These are phyloP conservation scores for Vigna hirtella DNA, from an alignment of 306 rosid genomes.

Conservation along the genomic window DNA sequence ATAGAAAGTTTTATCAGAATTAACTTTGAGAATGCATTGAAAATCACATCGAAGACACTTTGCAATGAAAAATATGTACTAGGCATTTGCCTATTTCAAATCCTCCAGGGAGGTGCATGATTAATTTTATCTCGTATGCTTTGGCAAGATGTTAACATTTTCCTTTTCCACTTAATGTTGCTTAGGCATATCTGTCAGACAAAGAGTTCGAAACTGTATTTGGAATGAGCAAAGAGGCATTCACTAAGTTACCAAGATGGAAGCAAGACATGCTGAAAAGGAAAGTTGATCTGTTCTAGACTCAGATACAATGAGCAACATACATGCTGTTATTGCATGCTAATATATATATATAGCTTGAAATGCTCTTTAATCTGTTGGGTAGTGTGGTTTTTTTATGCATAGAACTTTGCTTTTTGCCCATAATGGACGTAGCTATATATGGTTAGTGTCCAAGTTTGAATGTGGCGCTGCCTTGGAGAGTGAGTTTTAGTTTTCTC, in stretches of 20 bases:
- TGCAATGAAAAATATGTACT: too few species aligned
- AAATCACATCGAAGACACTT: too few species aligned
- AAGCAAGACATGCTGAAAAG: slow-evolving; percentile 98
- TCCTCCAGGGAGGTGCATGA: too few species aligned
- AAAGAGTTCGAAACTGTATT: slow-evolving; percentile 77
- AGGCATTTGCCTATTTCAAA: too few species aligned
- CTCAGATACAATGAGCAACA: slow-evolving; percentile 41
- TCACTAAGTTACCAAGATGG: slow-evolving; percentile 91
- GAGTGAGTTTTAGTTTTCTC: slow-evolving; percentile 66
- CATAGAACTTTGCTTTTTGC: slow-evolving; percentile 56
- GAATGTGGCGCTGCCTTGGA: slow-evolving; percentile 71
- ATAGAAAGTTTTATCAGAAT: too few species aligned
- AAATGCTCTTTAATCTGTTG: slow-evolving; percentile 48
- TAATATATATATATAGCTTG: slow-evolving; percentile 51
- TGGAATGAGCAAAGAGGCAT: slow-evolving; percentile 79
- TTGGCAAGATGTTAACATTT: slow-evolving; percentile 35
- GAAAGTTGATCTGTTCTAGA: slow-evolving; percentile 85
- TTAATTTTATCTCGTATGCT: too few species aligned
- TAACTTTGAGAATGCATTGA: too few species aligned
- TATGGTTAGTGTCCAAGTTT: slow-evolving; percentile 62
- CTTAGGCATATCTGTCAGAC: slow-evolving; percentile 85
- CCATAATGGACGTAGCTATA: slow-evolving; percentile 58
- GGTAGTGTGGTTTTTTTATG: slow-evolving; percentile 66
- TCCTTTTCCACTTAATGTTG: slow-evolving; percentile 40
- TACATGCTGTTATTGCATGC: slow-evolving; percentile 49